Evolutionary conservation across 2,329 filamentous ascomycete species (phyloP).

Genomic region (Colletotrichum chrysophilum): DNA sequence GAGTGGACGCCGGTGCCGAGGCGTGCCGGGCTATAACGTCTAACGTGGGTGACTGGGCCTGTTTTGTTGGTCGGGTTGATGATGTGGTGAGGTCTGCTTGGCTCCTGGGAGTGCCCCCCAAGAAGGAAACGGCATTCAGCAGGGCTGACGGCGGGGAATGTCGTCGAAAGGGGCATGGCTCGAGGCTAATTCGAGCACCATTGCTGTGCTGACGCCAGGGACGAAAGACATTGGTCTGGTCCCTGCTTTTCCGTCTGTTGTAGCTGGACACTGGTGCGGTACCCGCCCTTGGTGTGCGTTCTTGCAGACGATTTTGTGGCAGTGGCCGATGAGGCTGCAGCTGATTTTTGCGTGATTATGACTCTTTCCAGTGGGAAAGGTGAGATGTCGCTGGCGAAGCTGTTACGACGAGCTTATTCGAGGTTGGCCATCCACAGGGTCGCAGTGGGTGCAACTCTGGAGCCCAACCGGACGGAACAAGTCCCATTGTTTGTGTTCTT

Average conservation of each 20-base stretch:
- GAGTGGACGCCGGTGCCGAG: not conserved
- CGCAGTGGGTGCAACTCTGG: constrained; percentile 9
- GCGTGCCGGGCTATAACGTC: not conserved
- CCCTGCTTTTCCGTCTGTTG: not conserved
- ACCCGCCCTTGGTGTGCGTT: not conserved
- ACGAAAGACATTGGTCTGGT: constrained; percentile 2
- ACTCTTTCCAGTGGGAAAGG: not conserved
- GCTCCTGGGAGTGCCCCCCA: not conserved
- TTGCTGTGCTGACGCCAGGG: constrained; percentile 8
- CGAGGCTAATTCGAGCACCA: constrained; percentile 15
- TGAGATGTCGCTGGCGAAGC: not conserved
- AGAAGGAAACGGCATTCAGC: constrained; percentile 9
- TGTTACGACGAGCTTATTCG: constrained; percentile 9
- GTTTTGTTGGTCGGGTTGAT: constrained; percentile 5
- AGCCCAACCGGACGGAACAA: constrained; percentile 3
- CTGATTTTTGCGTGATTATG: not conserved
- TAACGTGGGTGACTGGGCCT: not conserved
- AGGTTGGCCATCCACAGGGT: not conserved
- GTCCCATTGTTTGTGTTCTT: not conserved
- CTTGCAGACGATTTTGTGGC: constrained; percentile 5
- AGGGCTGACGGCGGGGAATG: constrained; percentile 9
- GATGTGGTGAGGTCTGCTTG: constrained; percentile 15
- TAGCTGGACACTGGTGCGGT: not conserved
- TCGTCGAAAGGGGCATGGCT: not conserved
- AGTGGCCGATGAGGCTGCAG: not conserved